A percentile compares a stretch with the other conserved stretches of the same genome.
Conservation (phyloP, 2,329 filamentous ascomycete genomes). For the Nannizzia gypsea region DNA sequence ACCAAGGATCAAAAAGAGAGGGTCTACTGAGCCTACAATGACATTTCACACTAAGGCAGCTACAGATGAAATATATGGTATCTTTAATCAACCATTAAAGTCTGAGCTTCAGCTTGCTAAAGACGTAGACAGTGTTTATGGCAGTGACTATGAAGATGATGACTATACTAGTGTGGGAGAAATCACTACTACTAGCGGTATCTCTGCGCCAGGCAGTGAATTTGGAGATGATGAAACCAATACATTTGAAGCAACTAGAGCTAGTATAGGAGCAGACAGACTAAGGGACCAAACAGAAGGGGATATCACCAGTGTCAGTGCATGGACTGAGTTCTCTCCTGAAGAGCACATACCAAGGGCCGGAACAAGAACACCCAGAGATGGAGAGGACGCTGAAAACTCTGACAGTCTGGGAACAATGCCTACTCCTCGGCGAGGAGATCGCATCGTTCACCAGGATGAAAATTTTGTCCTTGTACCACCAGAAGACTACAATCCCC, state of each 20-base stretch:
- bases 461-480: constrained; percentile 59
- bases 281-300: constrained; percentile 34
- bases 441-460: not conserved
- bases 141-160: constrained; percentile 53
- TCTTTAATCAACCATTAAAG: constrained; percentile 79
- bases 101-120: constrained; percentile 33
- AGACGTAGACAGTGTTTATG: constrained; percentile 54
- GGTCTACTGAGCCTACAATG: constrained; percentile 80
- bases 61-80: constrained; percentile 93
- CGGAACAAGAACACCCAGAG: constrained; percentile 13
- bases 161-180: constrained; percentile 79
- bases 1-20: constrained; percentile 72
- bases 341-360: constrained; percentile 55
- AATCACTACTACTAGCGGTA: constrained; percentile 65
- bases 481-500: constrained; percentile 75
- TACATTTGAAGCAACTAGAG: constrained; percentile 28
- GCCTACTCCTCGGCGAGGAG: not conserved
- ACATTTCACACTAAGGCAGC: constrained; percentile 90
- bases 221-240: constrained; percentile 49
- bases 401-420: not conserved
- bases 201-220: constrained; percentile 52
- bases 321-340: constrained; percentile 80
- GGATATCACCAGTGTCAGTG: constrained; percentile 51
- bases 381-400: constrained; percentile 12
- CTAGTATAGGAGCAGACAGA: constrained; percentile 24